phyloP scores from a whole-genome alignment of 768 basidiomycete genomes.

The Pulveroboletus sp. region DNA sequence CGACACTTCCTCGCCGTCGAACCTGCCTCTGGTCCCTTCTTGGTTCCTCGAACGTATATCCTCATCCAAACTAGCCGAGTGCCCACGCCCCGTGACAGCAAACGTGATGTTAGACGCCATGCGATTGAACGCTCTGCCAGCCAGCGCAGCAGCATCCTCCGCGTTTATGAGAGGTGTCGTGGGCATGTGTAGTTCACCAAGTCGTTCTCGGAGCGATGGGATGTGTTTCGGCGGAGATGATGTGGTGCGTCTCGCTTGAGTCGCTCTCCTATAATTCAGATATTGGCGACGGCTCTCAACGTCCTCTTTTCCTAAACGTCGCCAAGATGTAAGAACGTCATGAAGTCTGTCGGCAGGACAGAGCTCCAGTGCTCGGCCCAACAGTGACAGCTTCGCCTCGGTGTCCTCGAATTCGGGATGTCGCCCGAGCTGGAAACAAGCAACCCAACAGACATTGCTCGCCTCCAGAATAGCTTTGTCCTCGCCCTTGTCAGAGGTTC shows the following conservation, averaged over 20 bases:
- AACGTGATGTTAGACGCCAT: constrained; percentile 78
- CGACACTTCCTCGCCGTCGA: constrained; percentile 60
- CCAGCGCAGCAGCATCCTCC: constrained; percentile 78
- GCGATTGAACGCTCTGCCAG: constrained; percentile 72
- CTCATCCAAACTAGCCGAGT: constrained; percentile 19
- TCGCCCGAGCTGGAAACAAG: constrained; percentile 84
- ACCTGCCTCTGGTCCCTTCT: constrained; percentile 40
- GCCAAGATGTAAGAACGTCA: constrained; percentile 78
- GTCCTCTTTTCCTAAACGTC: constrained; percentile 67
- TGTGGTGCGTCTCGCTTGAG: constrained; percentile 13
- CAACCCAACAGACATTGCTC: constrained; percentile 84
- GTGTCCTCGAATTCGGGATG: constrained; percentile 74
- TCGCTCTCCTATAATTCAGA: constrained; percentile 25
- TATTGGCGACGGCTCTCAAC: constrained; percentile 48
- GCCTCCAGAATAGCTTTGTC: constrained; percentile 53
- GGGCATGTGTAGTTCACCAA: constrained; percentile 68
- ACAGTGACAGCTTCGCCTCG: constrained; percentile 60
- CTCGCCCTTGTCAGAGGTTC: constrained; percentile 28
- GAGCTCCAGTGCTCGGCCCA: constrained; percentile 81
- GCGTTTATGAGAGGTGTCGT: constrained; percentile 66
- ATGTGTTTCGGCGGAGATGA: constrained; percentile 35
- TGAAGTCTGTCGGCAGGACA: constrained; percentile 80
- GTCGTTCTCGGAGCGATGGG: constrained; percentile 56
- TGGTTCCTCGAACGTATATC: constrained; percentile 33
- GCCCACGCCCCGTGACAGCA: constrained; percentile 44